phyloP scores from a whole-genome alignment of 2,329 filamentous ascomycete species.

The Acephala macrosclerotiorum region DNA sequence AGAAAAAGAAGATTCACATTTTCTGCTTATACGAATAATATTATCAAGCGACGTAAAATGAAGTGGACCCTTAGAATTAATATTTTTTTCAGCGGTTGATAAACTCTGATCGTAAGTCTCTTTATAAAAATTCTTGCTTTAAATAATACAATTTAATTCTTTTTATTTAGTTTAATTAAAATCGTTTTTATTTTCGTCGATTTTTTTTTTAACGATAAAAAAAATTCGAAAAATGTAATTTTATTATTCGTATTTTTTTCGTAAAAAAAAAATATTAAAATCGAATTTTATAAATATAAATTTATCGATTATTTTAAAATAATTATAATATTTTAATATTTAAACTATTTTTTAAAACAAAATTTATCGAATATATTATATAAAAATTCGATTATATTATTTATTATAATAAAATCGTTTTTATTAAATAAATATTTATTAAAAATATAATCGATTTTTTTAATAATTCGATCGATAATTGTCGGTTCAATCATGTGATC shows the following conservation, averaged over 20 bases:
- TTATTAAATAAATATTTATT: slow-evolving; percentile 24
- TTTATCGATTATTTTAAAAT: slow-evolving; percentile 32
- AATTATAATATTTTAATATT: slow-evolving; percentile 36
- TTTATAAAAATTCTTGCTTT: too few relatives aligned
- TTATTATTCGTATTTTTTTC: slow-evolving; percentile 29
- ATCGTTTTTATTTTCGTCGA: too few relatives aligned
- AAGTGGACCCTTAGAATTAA: too few relatives aligned
- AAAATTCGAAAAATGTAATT: slow-evolving; percentile 26
- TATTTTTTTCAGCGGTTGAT: too few relatives aligned
- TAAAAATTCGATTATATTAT: slow-evolving; percentile 28
- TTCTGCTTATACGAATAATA: too few relatives aligned
- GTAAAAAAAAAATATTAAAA: slow-evolving; percentile 35
- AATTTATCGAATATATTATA: slow-evolving; percentile 31
- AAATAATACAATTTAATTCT: too few relatives aligned
- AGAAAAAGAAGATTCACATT: too few relatives aligned
- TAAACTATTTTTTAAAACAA: slow-evolving; percentile 32
- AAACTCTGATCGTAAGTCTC: too few relatives aligned
- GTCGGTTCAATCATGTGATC: too few relatives aligned
- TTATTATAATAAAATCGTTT: slow-evolving; percentile 29
- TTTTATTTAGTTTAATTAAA: too few relatives aligned
- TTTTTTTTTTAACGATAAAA: slow-evolving; percentile 29
- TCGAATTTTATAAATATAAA: slow-evolving; percentile 33
- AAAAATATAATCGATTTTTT: slow-evolving; percentile 26
- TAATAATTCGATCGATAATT: slow-evolving; percentile 21
- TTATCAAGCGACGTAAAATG: too few relatives aligned